Evolutionary conservation across 2,329 filamentous ascomycete genomes (phyloP), one percentile per base, ranked within the genome.

Genomic region (Penicillium sp.): DNA sequence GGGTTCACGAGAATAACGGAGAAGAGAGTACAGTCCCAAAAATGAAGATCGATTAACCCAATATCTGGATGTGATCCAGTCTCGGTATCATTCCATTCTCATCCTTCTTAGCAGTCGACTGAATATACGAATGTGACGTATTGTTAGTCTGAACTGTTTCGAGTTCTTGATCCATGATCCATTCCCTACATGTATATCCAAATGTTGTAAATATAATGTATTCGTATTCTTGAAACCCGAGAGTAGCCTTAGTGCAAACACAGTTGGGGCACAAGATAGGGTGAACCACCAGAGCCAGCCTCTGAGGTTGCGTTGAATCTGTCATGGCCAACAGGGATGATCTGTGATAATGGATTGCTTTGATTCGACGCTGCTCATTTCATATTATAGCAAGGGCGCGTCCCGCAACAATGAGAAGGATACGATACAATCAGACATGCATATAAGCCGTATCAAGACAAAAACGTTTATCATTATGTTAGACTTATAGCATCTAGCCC

Each of bases 401-500:
- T 36, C 45, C 31, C 19, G 45, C 45, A n/a, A 25, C 13, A n/a
- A 25, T 23, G 31, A 9, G 21, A 35, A 17, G 13, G 19, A 48
- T 48, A 48, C 1, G 8, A 35, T 48, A 25, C 12, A 31, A 36
- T 39, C 25, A 41, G 23, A 41, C 12, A 27, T 50, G 23, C 23
- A 29, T 42, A 19, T 36, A 25, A 53, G 29, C 52, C 51, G 55
- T 53, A 58, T 54, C 51, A 61, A 58, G 56, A 48, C 47, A 58
- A 53, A 58, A 55, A 63, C 58, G 50, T 61, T 56, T 53, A 62
- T 62, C 60, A 59, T 66, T 60, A 63, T 54, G 55, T 53, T 58
- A 33, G 43, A 44, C 42, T 49, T 61, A 58, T 50, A 53, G 47
- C 38, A 55, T 65, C 61, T 59, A 58, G 57, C 47, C 49, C 58